Evolutionary conservation across 805 yeast genomes (phyloP), one percentile per base, ranked within the genome.

Genomic region (Saccharomycopsis olivae): DNA sequence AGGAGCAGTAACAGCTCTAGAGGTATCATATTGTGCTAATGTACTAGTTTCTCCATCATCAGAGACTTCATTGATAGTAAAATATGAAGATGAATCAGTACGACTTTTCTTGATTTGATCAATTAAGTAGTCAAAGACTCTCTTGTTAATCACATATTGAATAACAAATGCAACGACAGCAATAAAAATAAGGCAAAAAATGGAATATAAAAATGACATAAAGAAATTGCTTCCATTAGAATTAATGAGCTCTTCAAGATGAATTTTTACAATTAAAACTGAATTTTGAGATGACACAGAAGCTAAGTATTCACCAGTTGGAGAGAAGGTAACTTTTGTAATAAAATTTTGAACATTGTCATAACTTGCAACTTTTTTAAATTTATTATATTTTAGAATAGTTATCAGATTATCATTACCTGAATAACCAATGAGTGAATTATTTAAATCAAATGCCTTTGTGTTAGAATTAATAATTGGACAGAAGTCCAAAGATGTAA

Each of bases 231-330:
- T 55, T 10, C 39, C 37, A 2, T 39, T 35, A 11, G 40, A 33
- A 16, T 18, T 28, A 11, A 44, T 5, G 73, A 66, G 40, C 57
- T 60, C 5, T 17, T 66, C 67, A 18, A 57, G 60, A 3, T 92
- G 88, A 16, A 85, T 56, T 41, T 63, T 65, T 42, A 78, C 59
- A 6, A 85, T 74, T 49, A 69, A 74, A 21, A 86, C 70, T 1
- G 85, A 68, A 46, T 80, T 78, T 2, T 92, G 83, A 1, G 88
- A 94, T 25, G 89, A 78, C 0, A 75, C 78, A 17, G 85, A 71
- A 2, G 85, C 89, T 36, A 85, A 59, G 40, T 66, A 67, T 37
- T 70, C 60, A 5, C 88, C 86, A 53, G 74, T 67, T 11, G 82
- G 78, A 3, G 86, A 77, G 44, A 85, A 77, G 2, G 73, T 62